Evolutionary conservation across 306 rosid species (phyloP).

Genomic region (Cicer yamashitae): DNA sequence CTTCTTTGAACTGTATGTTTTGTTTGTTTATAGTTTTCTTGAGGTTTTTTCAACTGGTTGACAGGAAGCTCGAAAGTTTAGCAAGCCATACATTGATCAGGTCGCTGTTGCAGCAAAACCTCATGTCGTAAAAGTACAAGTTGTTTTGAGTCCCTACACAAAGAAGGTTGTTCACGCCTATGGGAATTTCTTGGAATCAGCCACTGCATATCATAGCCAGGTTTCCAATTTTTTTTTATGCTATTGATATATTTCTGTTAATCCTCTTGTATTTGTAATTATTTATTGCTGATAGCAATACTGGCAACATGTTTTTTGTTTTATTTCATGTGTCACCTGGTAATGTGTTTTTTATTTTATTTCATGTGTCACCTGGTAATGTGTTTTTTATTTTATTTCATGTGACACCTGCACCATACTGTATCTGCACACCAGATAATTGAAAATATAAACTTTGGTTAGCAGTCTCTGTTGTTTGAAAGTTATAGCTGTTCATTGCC

Average conservation of each 20-base stretch:
- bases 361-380: not conserved
- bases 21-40: slow-evolving; percentile 38
- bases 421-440: not conserved
- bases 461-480: slow-evolving; percentile 1
- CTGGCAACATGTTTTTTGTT: not conserved
- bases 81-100: slow-evolving; percentile 91
- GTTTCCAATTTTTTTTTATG: slow-evolving; percentile 48
- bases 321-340: not conserved
- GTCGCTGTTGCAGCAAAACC: slow-evolving; percentile 80
- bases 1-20: slow-evolving; percentile 28
- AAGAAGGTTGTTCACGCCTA: slow-evolving; percentile 63
- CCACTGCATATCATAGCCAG: slow-evolving; percentile 82
- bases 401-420: not conserved
- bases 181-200: slow-evolving; percentile 80
- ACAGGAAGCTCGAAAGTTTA: slow-evolving; percentile 82
- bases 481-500: slow-evolving; percentile 7
- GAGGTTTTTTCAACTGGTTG: slow-evolving; percentile 41
- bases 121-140: slow-evolving; percentile 75
- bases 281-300: not conserved
- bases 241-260: slow-evolving; percentile 9
- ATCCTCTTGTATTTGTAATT: not conserved
- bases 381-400: not conserved
- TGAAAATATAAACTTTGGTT: slow-evolving; percentile 6
- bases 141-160: slow-evolving; percentile 76
- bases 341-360: not conserved